A percentile compares a stretch with the other conserved stretches of the same genome.
phyloP scores from a whole-genome alignment of 116 monocot species.

The Iris pallida region DNA sequence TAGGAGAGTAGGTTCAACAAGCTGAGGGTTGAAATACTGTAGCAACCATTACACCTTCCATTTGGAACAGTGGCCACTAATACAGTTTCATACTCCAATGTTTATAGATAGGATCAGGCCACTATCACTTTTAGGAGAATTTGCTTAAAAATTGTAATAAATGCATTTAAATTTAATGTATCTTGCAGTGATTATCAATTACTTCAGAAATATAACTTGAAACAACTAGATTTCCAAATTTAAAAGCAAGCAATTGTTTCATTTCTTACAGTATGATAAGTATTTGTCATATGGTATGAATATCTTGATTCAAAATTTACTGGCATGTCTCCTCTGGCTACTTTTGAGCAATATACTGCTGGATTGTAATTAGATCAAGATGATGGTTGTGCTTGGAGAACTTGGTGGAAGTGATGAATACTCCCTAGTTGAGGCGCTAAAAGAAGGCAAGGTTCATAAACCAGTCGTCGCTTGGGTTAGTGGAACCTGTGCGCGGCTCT shows the following conservation, averaged over 20 bases:
- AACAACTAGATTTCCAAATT: not conserved
- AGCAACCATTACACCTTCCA: too few species aligned
- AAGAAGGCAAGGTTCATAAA: conserved; percentile 85
- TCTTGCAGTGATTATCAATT: not conserved
- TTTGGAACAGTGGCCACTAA: too few species aligned
- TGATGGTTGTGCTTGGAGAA: conserved; percentile 98
- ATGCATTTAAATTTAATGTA: not conserved
- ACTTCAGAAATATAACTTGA: not conserved
- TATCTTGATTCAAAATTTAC: not conserved
- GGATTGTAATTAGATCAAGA: conserved; percentile 59
- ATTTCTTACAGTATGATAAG: too few species aligned
- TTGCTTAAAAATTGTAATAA: not conserved
- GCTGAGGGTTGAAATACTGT: too few species aligned
- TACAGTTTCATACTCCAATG: too few species aligned
- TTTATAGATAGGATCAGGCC: not conserved
- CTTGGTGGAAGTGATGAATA: conserved; percentile 96
- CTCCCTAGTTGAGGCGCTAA: conserved; percentile 90
- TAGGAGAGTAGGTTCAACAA: too few species aligned
- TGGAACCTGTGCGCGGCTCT: conserved; percentile 95
- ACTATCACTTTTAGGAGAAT: not conserved
- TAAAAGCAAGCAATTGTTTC: not conserved
- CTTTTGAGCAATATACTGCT: conserved; percentile 3
- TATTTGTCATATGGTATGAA: not conserved
- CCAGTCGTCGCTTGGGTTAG: conserved; percentile 99
- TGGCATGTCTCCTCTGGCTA: not conserved